A percentile compares a stretch with the other conserved stretches of the same genome.
Evolutionary conservation across 371 early-diverging fungal species (phyloP).

Genomic region (Rhizomucor pusillus): DNA sequence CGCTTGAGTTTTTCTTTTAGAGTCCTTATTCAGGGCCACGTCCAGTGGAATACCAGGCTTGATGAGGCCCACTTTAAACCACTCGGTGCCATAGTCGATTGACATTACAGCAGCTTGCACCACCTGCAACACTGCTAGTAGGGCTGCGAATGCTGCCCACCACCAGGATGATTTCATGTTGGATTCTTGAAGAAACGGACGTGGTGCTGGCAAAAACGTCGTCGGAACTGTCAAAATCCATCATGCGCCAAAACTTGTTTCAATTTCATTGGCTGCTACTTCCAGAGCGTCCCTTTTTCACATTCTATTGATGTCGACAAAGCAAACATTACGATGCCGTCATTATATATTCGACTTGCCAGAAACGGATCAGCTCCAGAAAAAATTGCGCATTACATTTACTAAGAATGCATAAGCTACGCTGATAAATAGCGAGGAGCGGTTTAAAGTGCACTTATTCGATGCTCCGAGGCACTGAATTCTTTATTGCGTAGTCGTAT

Average conservation of each 20-base stretch:
- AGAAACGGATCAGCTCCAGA: too few relatives aligned
- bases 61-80: conserved; percentile 94
- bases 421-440: too few relatives aligned
- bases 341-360: too few relatives aligned
- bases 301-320: too few relatives aligned
- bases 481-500: too few relatives aligned
- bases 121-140: neutral
- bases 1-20: conserved; percentile 90
- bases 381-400: too few relatives aligned
- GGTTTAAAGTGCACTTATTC: too few relatives aligned
- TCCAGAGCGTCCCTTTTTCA: too few relatives aligned
- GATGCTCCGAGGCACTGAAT: too few relatives aligned
- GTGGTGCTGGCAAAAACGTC: neutral
- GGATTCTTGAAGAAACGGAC: neutral
- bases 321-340: too few relatives aligned
- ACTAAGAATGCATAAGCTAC: too few relatives aligned
- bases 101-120: conserved; percentile 77
- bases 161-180: neutral
- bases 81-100: conserved; percentile 95
- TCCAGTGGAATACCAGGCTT: conserved; percentile 90
- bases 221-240: neutral
- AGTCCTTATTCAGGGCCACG: conserved; percentile 92
- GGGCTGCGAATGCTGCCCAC: neutral
- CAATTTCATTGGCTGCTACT: conserved; percentile 1
- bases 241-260: neutral